These are phyloP conservation scores for Cryptococcus wingfieldii DNA, from an alignment of 1,284 basidiomycete genomes.

Conservation along the genomic window DNA sequence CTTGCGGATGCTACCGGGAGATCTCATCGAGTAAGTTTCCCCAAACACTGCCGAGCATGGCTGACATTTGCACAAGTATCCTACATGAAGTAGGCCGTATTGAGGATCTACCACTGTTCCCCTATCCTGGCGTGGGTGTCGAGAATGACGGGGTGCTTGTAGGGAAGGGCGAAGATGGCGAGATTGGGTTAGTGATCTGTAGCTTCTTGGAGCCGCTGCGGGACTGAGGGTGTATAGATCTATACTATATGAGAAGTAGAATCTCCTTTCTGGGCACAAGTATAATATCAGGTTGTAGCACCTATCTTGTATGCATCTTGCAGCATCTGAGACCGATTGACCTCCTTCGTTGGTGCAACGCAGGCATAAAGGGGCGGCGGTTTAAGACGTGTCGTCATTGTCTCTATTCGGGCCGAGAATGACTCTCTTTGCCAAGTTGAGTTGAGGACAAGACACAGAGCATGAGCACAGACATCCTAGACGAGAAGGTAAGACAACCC, in stretches of 20 bases:
- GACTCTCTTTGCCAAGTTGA: no score
- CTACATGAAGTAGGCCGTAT: constrained; percentile 49
- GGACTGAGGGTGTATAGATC: background rate
- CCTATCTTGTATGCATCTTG: background rate
- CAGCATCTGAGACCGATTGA: background rate
- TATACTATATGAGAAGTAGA: background rate
- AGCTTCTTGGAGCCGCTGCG: constrained; percentile 45
- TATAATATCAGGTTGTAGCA: background rate
- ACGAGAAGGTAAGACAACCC: no score
- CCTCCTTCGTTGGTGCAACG: no score
- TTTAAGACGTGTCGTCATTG: background rate
- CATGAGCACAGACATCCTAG: no score
- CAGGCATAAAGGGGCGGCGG: background rate
- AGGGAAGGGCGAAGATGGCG: constrained; percentile 31
- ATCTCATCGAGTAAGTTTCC: constrained; percentile 42
- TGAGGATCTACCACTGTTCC: constrained; percentile 44
- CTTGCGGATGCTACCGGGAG: constrained; percentile 37
- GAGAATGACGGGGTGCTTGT: constrained; percentile 49
- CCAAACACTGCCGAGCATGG: background rate
- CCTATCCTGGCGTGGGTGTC: constrained; percentile 46
- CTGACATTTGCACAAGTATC: constrained; percentile 24
- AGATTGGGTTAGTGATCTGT: constrained; percentile 47
- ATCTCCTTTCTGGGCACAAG: background rate
- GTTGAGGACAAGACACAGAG: no score
- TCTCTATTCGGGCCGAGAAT: background rate